phyloP scores from a whole-genome alignment of 495 filamentous ascomycete genomes.

The Hypomontagnella monticulosa region DNA sequence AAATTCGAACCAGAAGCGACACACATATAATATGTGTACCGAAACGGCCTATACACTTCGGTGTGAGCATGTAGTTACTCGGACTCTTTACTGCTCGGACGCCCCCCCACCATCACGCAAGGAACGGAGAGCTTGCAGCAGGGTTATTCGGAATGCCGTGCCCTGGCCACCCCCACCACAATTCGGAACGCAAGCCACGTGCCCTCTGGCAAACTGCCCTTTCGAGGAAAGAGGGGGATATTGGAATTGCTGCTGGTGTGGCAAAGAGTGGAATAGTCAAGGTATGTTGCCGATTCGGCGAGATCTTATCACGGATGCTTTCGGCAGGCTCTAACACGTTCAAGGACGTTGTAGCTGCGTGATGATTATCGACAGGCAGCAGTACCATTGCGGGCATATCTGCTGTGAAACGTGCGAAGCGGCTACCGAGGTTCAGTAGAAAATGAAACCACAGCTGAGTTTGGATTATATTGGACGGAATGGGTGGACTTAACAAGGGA shows the following conservation, averaged over 20 bases:
- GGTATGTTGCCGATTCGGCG: constrained; percentile 21
- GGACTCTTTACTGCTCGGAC: constrained; percentile 49
- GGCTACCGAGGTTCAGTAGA: constrained; percentile 39
- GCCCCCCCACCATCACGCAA: constrained; percentile 38
- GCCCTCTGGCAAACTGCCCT: constrained; percentile 49
- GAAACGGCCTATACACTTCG: constrained; percentile 49
- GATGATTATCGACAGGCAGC: constrained; percentile 52
- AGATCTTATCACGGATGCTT: neutral
- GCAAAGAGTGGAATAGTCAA: constrained; percentile 51
- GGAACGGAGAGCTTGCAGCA: constrained; percentile 46
- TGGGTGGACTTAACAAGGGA: constrained; percentile 5
- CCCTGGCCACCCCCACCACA: constrained; percentile 51
- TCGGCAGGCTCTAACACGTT: constrained; percentile 8
- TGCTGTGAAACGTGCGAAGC: constrained; percentile 51
- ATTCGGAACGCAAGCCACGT: constrained; percentile 43
- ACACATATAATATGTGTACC: constrained; percentile 45
- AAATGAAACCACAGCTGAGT: neutral
- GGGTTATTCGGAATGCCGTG: constrained; percentile 46
- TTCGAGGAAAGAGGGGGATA: constrained; percentile 50
- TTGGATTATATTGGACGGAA: constrained; percentile 1
- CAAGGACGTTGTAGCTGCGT: constrained; percentile 51
- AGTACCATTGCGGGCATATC: constrained; percentile 53
- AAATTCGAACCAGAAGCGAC: neutral
- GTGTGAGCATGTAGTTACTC: constrained; percentile 50
- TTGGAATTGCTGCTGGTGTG: constrained; percentile 57